Evolutionary conservation across 495 filamentous ascomycete genomes (phyloP).

Genomic region (Tuber indicum): DNA sequence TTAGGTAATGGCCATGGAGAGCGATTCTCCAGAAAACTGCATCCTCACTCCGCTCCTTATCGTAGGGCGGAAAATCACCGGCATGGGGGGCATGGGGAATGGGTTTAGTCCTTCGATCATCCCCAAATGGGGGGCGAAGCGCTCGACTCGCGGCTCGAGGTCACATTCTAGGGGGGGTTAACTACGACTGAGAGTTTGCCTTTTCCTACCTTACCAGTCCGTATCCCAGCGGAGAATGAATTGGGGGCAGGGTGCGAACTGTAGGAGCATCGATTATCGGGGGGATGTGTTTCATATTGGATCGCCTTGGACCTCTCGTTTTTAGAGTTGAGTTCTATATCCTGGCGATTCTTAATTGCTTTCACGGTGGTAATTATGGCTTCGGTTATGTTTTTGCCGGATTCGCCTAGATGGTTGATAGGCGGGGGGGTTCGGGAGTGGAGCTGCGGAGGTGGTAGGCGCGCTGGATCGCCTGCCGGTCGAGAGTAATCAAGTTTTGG

Average conservation of each 20-base stretch:
- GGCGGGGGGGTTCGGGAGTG: constrained; percentile 60
- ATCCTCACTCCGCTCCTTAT: constrained; percentile 58
- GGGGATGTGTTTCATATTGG: constrained; percentile 69
- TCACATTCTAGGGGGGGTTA: constrained; percentile 66
- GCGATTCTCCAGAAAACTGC: constrained; percentile 59
- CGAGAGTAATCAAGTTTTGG: constrained; percentile 53
- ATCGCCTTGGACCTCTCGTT: constrained; percentile 66
- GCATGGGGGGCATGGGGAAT: constrained; percentile 62
- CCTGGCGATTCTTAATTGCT: constrained; percentile 70
- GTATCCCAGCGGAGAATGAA: neutral
- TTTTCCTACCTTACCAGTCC: neutral
- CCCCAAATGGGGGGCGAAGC: constrained; percentile 72
- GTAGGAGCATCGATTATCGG: constrained; percentile 54
- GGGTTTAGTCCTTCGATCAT: constrained; percentile 63
- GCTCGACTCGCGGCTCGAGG: too few relatives aligned
- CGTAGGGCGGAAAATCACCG: constrained; percentile 50
- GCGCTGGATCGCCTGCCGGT: constrained; percentile 53
- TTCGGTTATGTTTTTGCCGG: constrained; percentile 58
- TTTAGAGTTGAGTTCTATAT: constrained; percentile 55
- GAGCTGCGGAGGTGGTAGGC: constrained; percentile 58
- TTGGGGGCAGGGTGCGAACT: constrained; percentile 44
- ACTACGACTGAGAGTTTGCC: constrained; percentile 62
- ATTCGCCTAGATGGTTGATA: constrained; percentile 70
- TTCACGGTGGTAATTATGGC: constrained; percentile 62
- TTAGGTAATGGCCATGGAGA: constrained; percentile 61